Evolutionary conservation across 331 rosid species (phyloP).

Genomic region (Rosa hybrid): DNA sequence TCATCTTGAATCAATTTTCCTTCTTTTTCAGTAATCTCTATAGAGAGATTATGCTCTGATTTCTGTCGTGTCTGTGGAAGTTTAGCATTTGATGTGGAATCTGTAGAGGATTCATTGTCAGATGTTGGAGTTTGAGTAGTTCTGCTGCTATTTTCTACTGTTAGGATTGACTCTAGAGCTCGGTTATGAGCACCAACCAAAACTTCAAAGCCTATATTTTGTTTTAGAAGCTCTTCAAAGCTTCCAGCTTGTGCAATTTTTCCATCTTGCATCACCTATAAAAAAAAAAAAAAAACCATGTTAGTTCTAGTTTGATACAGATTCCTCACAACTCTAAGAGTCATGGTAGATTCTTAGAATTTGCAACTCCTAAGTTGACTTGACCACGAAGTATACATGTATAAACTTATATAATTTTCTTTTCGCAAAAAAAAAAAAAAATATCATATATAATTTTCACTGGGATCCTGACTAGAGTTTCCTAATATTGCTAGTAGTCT

Average conservation of each 20-base stretch:
- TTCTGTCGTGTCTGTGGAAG: conserved; percentile 35
- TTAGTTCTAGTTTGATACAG: conserved; percentile 14
- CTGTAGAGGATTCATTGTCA: conserved; percentile 43
- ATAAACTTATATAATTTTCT: background rate
- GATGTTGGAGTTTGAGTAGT: conserved; percentile 34
- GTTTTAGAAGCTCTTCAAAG: conserved; percentile 72
- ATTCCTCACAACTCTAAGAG: too few relatives aligned
- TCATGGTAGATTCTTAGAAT: background rate
- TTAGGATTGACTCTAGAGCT: conserved; percentile 73
- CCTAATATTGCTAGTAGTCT: background rate
- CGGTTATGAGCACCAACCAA: conserved; percentile 92
- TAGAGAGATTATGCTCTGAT: conserved; percentile 48
- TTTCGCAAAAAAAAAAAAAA: background rate
- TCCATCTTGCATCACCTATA: conserved; percentile 94
- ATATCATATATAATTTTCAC: background rate
- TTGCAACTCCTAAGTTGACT: background rate
- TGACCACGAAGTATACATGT: background rate
- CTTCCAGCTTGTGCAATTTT: conserved; percentile 78
- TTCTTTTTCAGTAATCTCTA: conserved; percentile 54
- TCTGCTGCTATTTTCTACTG: conserved; percentile 61
- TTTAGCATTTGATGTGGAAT: conserved; percentile 40
- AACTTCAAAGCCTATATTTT: conserved; percentile 81
- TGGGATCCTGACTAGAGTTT: background rate
- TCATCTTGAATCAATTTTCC: conserved; percentile 87
- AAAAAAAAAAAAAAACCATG: conserved; percentile 17